A percentile compares a stretch with the other conserved stretches of the same genome.
Evolutionary conservation across 2,329 filamentous ascomycete species (phyloP).

Genomic region (Xylaria sp.): DNA sequence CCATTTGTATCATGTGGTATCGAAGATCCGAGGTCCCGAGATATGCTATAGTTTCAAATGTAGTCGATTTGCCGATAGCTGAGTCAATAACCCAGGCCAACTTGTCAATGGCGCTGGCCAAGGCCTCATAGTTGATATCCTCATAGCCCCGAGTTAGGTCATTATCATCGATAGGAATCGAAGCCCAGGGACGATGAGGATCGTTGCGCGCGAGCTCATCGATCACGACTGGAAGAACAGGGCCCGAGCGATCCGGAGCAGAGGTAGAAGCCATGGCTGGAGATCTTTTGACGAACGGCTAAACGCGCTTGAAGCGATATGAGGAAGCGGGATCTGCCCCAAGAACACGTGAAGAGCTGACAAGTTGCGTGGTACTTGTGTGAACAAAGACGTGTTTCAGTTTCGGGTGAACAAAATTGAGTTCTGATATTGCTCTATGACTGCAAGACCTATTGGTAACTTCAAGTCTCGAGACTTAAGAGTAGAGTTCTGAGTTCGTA

Average conservation of each 20-base stretch:
- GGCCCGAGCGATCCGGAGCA: conserved; percentile 10
- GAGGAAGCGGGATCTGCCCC: not conserved
- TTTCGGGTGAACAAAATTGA: too few species aligned
- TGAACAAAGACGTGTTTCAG: not conserved
- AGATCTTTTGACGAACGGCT: not conserved
- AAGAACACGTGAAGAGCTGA: not conserved
- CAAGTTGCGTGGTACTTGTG: not conserved
- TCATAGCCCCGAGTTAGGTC: conserved; percentile 43
- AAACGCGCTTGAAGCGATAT: not conserved
- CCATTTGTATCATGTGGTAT: conserved; percentile 44
- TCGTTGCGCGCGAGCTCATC: conserved; percentile 15
- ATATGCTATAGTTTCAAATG: conserved; percentile 40
- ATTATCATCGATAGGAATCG: conserved; percentile 41
- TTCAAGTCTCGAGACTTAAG: too few species aligned
- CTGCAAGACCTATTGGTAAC: too few species aligned
- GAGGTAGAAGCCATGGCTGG: conserved; percentile 8
- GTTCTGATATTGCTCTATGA: too few species aligned
- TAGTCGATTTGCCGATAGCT: conserved; percentile 35
- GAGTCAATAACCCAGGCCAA: conserved; percentile 41
- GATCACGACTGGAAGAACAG: conserved; percentile 35
- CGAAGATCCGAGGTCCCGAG: conserved; percentile 39
- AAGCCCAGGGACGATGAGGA: conserved; percentile 29
- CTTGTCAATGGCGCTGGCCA: conserved; percentile 42
- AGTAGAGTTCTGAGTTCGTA: too few species aligned
- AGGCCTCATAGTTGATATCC: conserved; percentile 36